phyloP scores from a whole-genome alignment of 805 yeast genomes.

The Metschnikowia chrysomelidarum region DNA sequence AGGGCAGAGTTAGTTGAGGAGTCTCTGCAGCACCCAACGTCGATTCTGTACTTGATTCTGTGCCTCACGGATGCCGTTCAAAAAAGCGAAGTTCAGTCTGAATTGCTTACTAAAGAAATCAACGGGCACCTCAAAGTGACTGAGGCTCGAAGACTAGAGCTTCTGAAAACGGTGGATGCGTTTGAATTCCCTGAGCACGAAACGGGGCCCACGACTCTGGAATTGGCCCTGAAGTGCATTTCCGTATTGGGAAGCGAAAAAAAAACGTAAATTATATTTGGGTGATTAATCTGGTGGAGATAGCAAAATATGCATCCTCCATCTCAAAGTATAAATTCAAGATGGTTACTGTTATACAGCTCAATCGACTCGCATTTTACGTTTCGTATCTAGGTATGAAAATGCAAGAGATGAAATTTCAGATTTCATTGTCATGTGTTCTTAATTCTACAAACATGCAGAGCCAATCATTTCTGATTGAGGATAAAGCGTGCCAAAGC shows the following conservation, averaged over 20 bases:
- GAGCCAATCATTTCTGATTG: too few species aligned
- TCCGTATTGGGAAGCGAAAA: not conserved
- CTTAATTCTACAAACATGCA: too few species aligned
- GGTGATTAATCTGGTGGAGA: too few species aligned
- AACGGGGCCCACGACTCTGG: too few species aligned
- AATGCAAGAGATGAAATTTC: too few species aligned
- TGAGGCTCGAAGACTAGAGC: not conserved
- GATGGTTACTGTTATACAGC: too few species aligned
- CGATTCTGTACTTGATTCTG: conserved; percentile 1
- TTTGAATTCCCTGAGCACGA: not conserved
- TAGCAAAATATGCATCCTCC: too few species aligned
- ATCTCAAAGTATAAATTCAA: too few species aligned
- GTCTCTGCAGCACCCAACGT: conserved; percentile 1
- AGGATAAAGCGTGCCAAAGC: too few species aligned
- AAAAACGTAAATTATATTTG: not conserved
- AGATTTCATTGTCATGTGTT: too few species aligned
- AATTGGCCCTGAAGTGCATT: conserved; percentile 10
- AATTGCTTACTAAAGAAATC: conserved; percentile 3
- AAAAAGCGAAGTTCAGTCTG: conserved; percentile 3
- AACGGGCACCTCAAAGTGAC: conserved; percentile 4
- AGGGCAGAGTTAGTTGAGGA: not conserved
- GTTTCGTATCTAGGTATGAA: too few species aligned
- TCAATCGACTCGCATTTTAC: too few species aligned
- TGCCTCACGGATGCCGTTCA: conserved; percentile 4
- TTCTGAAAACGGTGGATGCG: not conserved